Conservation (phyloP, 139 green algal genomes). For the Volvox reticuliferus region DNA sequence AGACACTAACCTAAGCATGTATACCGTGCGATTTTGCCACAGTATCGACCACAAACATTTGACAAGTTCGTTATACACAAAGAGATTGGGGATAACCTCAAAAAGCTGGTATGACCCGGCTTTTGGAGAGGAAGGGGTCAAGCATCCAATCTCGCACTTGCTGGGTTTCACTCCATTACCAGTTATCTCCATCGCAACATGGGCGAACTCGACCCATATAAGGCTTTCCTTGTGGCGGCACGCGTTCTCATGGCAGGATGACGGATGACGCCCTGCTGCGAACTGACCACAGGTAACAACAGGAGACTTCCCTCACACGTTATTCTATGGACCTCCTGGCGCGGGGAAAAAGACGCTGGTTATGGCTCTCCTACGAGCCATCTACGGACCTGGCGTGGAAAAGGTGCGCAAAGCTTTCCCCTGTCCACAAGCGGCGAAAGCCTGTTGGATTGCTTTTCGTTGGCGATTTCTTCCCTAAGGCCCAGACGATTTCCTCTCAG, state of each 20-base stretch:
- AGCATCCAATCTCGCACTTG: no score
- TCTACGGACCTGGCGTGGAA: constrained; percentile 94
- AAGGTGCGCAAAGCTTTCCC: constrained; percentile 72
- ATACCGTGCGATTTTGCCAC: constrained; percentile 10
- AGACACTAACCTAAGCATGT: neutral
- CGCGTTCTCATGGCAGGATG: neutral
- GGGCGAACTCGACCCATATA: no score
- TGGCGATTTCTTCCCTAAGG: no score
- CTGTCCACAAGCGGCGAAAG: no score
- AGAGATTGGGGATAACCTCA: constrained; percentile 83
- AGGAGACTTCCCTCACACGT: constrained; percentile 94
- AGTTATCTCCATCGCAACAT: no score
- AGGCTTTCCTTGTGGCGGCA: neutral
- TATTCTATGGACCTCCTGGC: constrained; percentile 97
- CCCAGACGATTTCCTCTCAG: no score
- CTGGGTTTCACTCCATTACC: no score
- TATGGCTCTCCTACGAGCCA: constrained; percentile 89
- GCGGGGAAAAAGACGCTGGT: constrained; percentile 98
- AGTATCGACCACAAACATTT: constrained; percentile 91
- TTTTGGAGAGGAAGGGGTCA: no score
- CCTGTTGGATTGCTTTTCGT: no score
- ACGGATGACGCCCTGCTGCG: neutral
- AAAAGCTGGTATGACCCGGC: constrained; percentile 83
- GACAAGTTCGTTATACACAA: constrained; percentile 86
- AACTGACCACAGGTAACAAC: constrained; percentile 74